Evolutionary conservation across 2,329 filamentous ascomycete genomes (phyloP).

Genomic region (Hypomyces rosellus): DNA sequence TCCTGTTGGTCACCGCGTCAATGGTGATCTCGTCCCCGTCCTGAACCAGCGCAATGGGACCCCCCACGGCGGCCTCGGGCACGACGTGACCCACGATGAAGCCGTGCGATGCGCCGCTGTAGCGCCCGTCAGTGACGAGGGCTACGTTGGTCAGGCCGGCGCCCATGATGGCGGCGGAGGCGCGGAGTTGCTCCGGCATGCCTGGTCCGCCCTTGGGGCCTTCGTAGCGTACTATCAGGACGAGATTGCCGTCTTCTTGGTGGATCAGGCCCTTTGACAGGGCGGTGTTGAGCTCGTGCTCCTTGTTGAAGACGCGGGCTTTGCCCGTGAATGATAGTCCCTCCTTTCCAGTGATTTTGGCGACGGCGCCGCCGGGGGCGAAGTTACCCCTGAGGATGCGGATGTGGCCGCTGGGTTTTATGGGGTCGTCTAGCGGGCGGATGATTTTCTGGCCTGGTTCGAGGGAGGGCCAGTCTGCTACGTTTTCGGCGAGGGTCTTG

Average conservation of each 20-base stretch:
- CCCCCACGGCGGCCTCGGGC: constrained; percentile 83
- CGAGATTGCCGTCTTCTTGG: constrained; percentile 63
- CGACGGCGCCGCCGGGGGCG: constrained; percentile 81
- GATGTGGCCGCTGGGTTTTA: constrained; percentile 81
- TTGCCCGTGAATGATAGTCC: constrained; percentile 74
- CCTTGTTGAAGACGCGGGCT: constrained; percentile 81
- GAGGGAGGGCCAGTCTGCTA: constrained; percentile 68
- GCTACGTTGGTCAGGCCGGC: constrained; percentile 82
- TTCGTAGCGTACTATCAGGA: constrained; percentile 87
- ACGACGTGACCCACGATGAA: constrained; percentile 93
- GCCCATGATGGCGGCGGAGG: constrained; percentile 86
- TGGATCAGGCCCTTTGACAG: constrained; percentile 60
- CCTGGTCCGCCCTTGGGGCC: constrained; percentile 89
- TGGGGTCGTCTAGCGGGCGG: constrained; percentile 65
- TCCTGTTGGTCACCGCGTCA: constrained; percentile 72
- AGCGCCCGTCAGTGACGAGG: constrained; percentile 86
- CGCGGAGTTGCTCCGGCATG: constrained; percentile 92
- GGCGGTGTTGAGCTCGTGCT: constrained; percentile 69
- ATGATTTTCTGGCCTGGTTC: constrained; percentile 79
- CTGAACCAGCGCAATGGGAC: constrained; percentile 75
- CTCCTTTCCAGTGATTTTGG: constrained; percentile 96
- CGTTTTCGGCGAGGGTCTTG: constrained; percentile 75
- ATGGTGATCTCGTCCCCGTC: constrained; percentile 83
- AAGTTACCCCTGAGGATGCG: constrained; percentile 85
- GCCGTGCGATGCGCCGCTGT: constrained; percentile 80